Evolutionary conservation across 225 moss, liverwort and hornwort species (phyloP), one percentile per base, ranked within the genome.

Genomic region (Physcomitrellopsis africana): DNA sequence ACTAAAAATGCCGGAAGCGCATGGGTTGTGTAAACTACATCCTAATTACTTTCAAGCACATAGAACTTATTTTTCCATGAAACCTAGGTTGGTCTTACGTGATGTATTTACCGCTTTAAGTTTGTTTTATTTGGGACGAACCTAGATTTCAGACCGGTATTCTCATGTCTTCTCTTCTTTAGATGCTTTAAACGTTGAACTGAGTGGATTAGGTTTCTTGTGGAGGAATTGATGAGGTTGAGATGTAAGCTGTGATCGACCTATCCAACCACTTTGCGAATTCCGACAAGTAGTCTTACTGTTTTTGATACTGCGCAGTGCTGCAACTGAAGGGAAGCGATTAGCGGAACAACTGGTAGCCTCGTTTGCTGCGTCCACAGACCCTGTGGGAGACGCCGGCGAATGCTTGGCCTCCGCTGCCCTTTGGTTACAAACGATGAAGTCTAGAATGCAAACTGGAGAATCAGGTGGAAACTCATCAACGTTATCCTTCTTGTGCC

Each of bases 381-480:
- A 99, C 64, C 97, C 97, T 6, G 90, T 99, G 10, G 97, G 93
- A 9, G 97, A 99, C 75, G 97, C 97, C 2, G 97, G 97, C 58
- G 97, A 99, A 76, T 99, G 97, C 76, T 74, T 99, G 83, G 97
- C 97, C 12, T 99, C 97, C 14, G 97, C 97, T 61, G 97, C 97
- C 26, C 87, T 99, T 44, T 99, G 97, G 97, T 63, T 99, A 49
- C 97, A 99, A 66, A 94, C 97, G 5, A 99, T 99, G 97, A 99
- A 99, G 53, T 89, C 94, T 22, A 83, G 97, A 23, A 87, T 99
- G 93, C 97, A 99, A 71, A 77, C 87, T 13, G 92, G 96, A 71
- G 96, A 94, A 56, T 82, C 92, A 43, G 91, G 92, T 84, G 58
- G 67, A 70, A 82, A 78, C 51, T 49, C 86, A 66, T 82, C 85